These are phyloP conservation scores for Rhypophila decipiens DNA, from an alignment of 495 filamentous ascomycete genomes.

Conservation along the genomic window DNA sequence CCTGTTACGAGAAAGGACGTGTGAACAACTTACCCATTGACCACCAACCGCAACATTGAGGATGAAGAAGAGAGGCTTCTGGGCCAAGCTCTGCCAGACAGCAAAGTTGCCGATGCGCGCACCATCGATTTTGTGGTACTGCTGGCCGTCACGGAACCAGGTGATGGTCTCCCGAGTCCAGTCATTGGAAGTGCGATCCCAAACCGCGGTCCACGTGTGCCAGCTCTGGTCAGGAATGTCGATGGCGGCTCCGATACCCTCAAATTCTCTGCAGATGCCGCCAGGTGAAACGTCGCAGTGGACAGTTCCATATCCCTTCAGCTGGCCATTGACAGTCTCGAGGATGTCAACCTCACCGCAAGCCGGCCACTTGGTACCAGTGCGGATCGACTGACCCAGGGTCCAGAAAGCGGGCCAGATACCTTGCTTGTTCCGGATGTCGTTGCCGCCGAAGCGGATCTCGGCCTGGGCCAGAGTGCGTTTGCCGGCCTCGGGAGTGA, in stretches of 20 bases:
- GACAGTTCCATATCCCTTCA: slow-evolving; percentile 39
- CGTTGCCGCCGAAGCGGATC: slow-evolving; percentile 37
- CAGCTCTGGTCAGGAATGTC: slow-evolving; percentile 34
- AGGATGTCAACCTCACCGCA: slow-evolving; percentile 49
- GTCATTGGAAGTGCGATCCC: slow-evolving; percentile 31
- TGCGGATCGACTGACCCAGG: slow-evolving; percentile 36
- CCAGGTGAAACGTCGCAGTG: slow-evolving; percentile 41
- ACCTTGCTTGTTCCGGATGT: slow-evolving; percentile 33
- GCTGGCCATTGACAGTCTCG: slow-evolving; percentile 40
- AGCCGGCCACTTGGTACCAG: slow-evolving; percentile 36
- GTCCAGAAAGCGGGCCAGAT: slow-evolving; percentile 52
- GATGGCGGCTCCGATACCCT: slow-evolving; percentile 28
- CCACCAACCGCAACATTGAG: slow-evolving; percentile 49
- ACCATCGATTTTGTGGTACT: slow-evolving; percentile 36
- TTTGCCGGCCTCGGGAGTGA: slow-evolving; percentile 32
- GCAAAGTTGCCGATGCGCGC: slow-evolving; percentile 24
- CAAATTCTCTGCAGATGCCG: slow-evolving; percentile 42
- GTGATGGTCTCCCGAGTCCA: slow-evolving; percentile 41
- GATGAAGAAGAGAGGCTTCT: slow-evolving; percentile 36
- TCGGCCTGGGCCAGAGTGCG: slow-evolving; percentile 35
- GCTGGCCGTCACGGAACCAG: slow-evolving; percentile 39
- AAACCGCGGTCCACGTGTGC: slow-evolving; percentile 41
- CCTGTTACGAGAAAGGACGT: no score
- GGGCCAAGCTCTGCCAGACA: slow-evolving; percentile 34
- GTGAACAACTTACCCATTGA: slow-evolving; percentile 33